A percentile compares a stretch with the other conserved stretches of the same genome.
phyloP scores from a whole-genome alignment of 1,284 basidiomycete genomes.

The Bondarzewia mesenterica region DNA sequence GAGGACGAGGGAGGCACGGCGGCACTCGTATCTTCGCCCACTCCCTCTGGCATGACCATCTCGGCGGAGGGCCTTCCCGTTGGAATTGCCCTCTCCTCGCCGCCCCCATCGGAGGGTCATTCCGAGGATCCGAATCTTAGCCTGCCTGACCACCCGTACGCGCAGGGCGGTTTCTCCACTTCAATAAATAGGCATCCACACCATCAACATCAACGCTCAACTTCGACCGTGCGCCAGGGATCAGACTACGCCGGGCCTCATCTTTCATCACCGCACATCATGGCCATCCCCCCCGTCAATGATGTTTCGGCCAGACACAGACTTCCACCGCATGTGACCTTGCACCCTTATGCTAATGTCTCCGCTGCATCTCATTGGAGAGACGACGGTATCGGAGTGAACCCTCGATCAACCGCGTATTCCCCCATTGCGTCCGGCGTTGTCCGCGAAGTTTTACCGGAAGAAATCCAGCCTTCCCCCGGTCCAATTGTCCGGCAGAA shows the following conservation, averaged over 20 bases:
- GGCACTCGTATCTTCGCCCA: conserved; percentile 20
- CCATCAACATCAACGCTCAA: conserved; percentile 9
- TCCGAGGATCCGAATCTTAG: conserved; percentile 7
- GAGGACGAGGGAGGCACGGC: background rate
- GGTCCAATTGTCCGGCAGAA: too few species aligned
- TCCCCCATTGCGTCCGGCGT: background rate
- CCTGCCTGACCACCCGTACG: conserved; percentile 51
- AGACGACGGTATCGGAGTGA: too few species aligned
- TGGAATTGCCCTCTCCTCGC: conserved; percentile 63
- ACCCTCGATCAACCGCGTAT: background rate
- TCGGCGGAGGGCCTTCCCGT: conserved; percentile 28
- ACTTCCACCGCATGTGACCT: conserved; percentile 38
- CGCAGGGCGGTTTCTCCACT: conserved; percentile 32
- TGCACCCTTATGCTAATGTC: conserved; percentile 26
- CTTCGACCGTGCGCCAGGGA: conserved; percentile 13
- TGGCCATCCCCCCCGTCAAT: conserved; percentile 13
- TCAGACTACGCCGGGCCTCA: conserved; percentile 45
- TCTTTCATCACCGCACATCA: conserved; percentile 14
- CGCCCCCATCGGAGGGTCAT: conserved; percentile 30
- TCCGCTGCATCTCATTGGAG: background rate
- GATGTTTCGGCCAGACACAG: conserved; percentile 39
- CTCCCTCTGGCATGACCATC: conserved; percentile 20
- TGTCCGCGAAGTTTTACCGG: background rate
- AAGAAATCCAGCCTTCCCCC: too few species aligned
- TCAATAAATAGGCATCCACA: background rate